Conservation (phyloP, 2,329 filamentous ascomycete species). For the Trichoderma polysporum region DNA sequence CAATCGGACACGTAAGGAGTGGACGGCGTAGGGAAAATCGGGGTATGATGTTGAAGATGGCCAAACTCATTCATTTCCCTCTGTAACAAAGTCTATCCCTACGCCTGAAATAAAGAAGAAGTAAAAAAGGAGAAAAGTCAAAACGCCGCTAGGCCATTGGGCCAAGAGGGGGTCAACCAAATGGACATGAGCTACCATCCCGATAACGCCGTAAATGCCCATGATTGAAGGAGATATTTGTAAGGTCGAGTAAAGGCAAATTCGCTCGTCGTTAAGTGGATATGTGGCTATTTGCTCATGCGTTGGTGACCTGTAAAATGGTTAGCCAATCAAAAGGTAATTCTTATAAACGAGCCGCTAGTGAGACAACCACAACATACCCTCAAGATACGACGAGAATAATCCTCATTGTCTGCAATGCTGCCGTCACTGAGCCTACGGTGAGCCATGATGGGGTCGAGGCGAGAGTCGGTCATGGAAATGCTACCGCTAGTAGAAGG, state of each 20-base stretch:
- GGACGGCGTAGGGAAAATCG: slow-evolving; percentile 39
- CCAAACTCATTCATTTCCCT: slow-evolving; percentile 23
- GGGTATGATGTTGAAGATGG: slow-evolving; percentile 21
- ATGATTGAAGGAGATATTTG: slow-evolving; percentile 26
- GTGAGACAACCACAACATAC: slow-evolving; percentile 52
- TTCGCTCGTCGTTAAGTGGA: slow-evolving; percentile 23
- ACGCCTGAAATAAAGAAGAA: slow-evolving; percentile 33
- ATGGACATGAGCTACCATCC: slow-evolving; percentile 41
- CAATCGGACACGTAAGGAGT: slow-evolving; percentile 38
- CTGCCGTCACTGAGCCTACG: slow-evolving; percentile 89
- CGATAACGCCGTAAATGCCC: slow-evolving; percentile 46
- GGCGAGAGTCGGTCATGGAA: slow-evolving; percentile 77
- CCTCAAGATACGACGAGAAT: slow-evolving; percentile 92
- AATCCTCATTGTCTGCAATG: slow-evolving; percentile 96
- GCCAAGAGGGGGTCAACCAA: slow-evolving; percentile 32
- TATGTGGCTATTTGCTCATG: slow-evolving; percentile 45
- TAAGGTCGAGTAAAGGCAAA: slow-evolving; percentile 21
- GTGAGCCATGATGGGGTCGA: slow-evolving; percentile 83
- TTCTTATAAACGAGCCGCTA: neutral
- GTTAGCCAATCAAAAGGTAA: slow-evolving; percentile 23
- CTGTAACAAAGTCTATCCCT: slow-evolving; percentile 34
- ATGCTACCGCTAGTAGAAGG: slow-evolving; percentile 62
- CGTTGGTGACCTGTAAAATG: slow-evolving; percentile 54
- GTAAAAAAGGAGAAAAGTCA: slow-evolving; percentile 32
- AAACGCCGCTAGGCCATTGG: slow-evolving; percentile 40